Evolutionary conservation across 495 filamentous ascomycete species (phyloP), one percentile per base, ranked within the genome.

Genomic region (Pyrenula aspistea): DNA sequence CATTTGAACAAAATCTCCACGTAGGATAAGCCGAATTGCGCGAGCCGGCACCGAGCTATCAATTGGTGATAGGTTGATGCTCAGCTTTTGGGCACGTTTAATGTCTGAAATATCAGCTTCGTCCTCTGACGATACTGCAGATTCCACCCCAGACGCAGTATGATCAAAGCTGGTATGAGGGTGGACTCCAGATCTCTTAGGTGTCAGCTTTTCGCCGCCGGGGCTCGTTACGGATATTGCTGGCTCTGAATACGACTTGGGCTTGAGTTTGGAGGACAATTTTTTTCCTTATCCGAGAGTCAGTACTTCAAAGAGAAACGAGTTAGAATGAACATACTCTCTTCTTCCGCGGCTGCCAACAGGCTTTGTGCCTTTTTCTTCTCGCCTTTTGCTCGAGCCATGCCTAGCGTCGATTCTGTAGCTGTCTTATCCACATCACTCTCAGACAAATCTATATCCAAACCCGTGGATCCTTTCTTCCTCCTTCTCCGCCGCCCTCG

Each of bases 41-140:
- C 92, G 83, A 65, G 92, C 83, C 20, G 87, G 88, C 12, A 84
- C 86, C 19, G 84, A 84, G 22, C 83, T 80, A 59, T 77, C 72
- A 59, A 95, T 86, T 0, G 84, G 77, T 0, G 91, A 95, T 68
- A 89, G 78, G 51, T 81, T 79, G 57, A 96, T 84, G 10, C 83
- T 78, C 50, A 98, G 78, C 54, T 83, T 84, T 67, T 96, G 93
- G 0, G 93, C 93, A 23, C 85, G 80, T 60, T 84, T 84, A 55
- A 97, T 87, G 60, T 95, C 92, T 12, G 77, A 81, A 8, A 91
- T 68, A 57, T 95, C 91, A 1, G 80, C 85, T 67, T 98, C 91
- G 19, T 87, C 83, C 54, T 96, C 93, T 8, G 91, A 93, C 55
- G 85, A 85, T 47, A 89, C 78, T 1, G 92, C 89, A 0, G 89